phyloP scores from a whole-genome alignment of 176 grass and related monocot species.

The Areca catechu region DNA sequence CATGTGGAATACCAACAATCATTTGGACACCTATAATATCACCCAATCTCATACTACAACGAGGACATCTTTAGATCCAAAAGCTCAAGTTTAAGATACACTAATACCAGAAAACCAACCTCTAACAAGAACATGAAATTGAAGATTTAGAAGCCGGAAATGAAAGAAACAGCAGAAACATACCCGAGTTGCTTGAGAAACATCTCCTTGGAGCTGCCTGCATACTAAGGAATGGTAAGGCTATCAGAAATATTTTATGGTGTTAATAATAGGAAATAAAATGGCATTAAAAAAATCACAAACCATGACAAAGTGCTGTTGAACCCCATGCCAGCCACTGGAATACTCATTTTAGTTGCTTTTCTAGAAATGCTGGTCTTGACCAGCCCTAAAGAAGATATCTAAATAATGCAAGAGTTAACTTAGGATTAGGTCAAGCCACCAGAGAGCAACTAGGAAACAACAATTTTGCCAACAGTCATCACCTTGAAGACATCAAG shows the following conservation, averaged over 20 bases:
- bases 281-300: not conserved
- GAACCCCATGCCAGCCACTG: constrained; percentile 25
- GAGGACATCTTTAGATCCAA: too few species aligned
- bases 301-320: constrained; percentile 47
- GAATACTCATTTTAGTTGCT: constrained; percentile 1
- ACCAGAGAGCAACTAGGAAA: not conserved
- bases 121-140: not conserved
- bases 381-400: constrained; percentile 20
- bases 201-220: constrained; percentile 27
- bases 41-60: too few species aligned
- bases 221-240: not conserved
- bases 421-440: constrained; percentile 8
- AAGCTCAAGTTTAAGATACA: not conserved
- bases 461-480: not conserved
- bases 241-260: not conserved
- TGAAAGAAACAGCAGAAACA: constrained; percentile 14
- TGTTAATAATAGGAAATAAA: constrained; percentile 24
- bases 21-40: too few species aligned
- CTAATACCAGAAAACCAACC: not conserved
- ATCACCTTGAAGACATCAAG: constrained; percentile 40
- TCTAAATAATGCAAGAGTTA: constrained; percentile 29
- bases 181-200: constrained; percentile 76
- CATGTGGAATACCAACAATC: too few species aligned
- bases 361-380: constrained; percentile 26
- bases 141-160: not conserved